Evolutionary conservation across 2,329 filamentous ascomycete genomes (phyloP), one percentile per base, ranked within the genome.

Genomic region (Neofusicoccum sp.): DNA sequence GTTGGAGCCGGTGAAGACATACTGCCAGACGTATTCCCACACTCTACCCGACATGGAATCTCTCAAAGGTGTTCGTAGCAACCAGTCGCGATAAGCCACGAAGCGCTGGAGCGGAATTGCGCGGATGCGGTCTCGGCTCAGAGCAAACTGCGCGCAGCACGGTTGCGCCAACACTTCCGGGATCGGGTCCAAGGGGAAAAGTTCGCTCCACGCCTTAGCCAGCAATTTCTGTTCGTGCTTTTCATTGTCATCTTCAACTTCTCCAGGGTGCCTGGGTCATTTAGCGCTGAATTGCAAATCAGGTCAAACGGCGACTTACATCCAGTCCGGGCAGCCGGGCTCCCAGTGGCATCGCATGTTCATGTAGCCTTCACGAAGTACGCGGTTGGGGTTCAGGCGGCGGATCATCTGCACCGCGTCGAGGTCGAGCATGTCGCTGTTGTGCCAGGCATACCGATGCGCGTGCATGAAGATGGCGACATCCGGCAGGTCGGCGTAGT

Each of bases 11-110:
- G 83, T 82, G 68, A 87, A 88, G 12, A 87, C 78, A 62, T 80
- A 84, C 62, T 86, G 84, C 85, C 85, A 88, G 1, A 86, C 71
- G 67, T 87, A 87, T 69, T 88, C 85, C 76, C 84, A 87, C 14
- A 87, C 77, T 2, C 85, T 78, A 2, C 85, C 85, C 11, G 81
- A 82, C 20, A 86, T 75, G 43, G 79, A 79, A 66, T 87, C 84
- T 24, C 73, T 75, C 31, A 87, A 68, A 20, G 80, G 75, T 0
- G 84, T 86, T n/a, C 78, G 76, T 30, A 86, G 74, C 2, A 87
- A 71, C 85, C 85, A 88, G 65, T 86, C 81, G 28, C 85, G 79
- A 65, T 85, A 83, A 67, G 79, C 82, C 20, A 84, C 73, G 67
- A 83, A 87, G 47, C 80, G 78, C 26, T 78, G 75, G 56, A 79